These are phyloP conservation scores for Suhomyces bokatorum DNA, from an alignment of 1,139 yeast species.

Conservation along the genomic window DNA sequence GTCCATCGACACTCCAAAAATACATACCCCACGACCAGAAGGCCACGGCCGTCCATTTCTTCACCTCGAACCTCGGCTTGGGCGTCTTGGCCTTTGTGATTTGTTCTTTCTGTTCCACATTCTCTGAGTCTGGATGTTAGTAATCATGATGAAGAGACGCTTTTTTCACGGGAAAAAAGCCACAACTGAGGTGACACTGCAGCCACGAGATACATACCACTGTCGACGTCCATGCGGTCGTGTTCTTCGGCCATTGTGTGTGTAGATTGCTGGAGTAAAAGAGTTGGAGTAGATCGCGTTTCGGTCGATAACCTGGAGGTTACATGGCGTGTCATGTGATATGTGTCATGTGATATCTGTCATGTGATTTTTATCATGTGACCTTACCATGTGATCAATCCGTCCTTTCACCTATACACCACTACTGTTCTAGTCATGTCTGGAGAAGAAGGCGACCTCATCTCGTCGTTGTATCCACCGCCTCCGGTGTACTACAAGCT, in stretches of 20 bases:
- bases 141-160: background rate
- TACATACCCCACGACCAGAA: constrained; percentile 97
- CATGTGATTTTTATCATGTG: too few relatives aligned
- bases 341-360: too few relatives aligned
- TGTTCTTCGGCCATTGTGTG: constrained; percentile 21
- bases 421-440: constrained; percentile 11
- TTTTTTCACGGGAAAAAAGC: background rate
- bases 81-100: constrained; percentile 16
- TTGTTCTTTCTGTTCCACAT: constrained; percentile 16
- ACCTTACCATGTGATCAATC: too few relatives aligned
- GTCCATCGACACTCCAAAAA: background rate
- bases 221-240: constrained; percentile 36
- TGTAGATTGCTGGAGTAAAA: background rate
- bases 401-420: background rate
- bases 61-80: constrained; percentile 48
- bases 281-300: background rate
- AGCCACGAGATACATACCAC: constrained; percentile 19
- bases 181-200: constrained; percentile 11
- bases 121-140: constrained; percentile 15
- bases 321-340: background rate
- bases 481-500: constrained; percentile 76
- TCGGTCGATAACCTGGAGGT: background rate
- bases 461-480: constrained; percentile 77
- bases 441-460: constrained; percentile 35
- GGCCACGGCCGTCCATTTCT: constrained; percentile 96